Evolutionary conservation across 495 filamentous ascomycete species (phyloP).

Genomic region (Viridothelium virens): DNA sequence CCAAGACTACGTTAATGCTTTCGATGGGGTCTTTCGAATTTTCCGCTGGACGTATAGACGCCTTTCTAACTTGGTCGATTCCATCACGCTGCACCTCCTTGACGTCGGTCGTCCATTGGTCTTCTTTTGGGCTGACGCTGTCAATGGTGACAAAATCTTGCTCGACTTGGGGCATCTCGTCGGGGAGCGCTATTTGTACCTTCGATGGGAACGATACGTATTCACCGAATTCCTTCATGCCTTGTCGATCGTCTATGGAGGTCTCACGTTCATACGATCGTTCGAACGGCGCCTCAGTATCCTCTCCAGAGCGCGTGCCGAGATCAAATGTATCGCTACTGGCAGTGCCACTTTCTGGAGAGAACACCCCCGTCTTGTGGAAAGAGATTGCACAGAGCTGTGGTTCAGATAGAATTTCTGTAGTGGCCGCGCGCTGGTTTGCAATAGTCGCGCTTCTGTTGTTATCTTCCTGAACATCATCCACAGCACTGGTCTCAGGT

Average conservation of each 20-base stretch:
- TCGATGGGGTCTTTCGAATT: neutral
- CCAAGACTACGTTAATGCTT: neutral
- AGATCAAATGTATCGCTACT: neutral
- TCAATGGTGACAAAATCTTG: neutral
- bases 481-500: neutral
- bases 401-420: no score
- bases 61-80: slow-evolving; percentile 14
- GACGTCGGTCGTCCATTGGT: neutral
- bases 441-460: no score
- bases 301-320: neutral
- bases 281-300: neutral
- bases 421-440: neutral
- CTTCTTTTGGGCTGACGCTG: neutral
- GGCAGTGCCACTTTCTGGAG: neutral
- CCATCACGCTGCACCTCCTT: slow-evolving; percentile 7
- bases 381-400: neutral
- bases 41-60: neutral
- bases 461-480: neutral
- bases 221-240: neutral
- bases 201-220: no score
- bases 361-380: neutral
- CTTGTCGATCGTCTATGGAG: neutral
- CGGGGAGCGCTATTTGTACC: no score
- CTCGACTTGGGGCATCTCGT: no score
- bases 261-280: neutral